These are phyloP conservation scores for Thalassia testudinum DNA, from an alignment of 116 monocot genomes.

Conservation along the genomic window DNA sequence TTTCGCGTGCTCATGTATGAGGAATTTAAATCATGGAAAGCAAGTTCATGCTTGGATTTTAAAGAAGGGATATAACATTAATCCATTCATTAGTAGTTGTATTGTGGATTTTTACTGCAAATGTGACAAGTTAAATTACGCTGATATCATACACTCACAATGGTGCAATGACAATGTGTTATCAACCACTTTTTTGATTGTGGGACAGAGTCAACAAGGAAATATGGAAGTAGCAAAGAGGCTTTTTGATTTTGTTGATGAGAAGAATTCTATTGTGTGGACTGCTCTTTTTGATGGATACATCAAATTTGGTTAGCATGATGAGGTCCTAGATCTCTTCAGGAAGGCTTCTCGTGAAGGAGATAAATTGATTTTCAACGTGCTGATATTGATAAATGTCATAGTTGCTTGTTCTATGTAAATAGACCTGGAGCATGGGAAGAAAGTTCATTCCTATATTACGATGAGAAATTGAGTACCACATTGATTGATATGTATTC, in stretches of 20 bases:
- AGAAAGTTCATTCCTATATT: conserved; percentile 10
- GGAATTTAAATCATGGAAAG: conserved; percentile 14
- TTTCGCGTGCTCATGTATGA: conserved; percentile 11
- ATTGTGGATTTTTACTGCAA: conserved; percentile 15
- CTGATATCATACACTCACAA: background rate
- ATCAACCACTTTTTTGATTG: conserved; percentile 12
- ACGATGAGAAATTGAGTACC: conserved; percentile 5
- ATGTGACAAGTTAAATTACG: conserved; percentile 9
- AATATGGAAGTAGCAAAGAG: conserved; percentile 11
- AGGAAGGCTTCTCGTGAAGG: background rate
- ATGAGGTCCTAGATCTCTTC: conserved; percentile 6
- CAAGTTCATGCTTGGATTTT: conserved; percentile 14
- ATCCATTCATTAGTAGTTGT: conserved; percentile 10
- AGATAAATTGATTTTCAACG: conserved; percentile 3
- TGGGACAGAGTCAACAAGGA: conserved; percentile 2
- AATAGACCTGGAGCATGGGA: conserved; percentile 9
- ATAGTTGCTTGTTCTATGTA: conserved; percentile 9
- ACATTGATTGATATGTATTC: conserved; percentile 18
- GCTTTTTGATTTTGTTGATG: conserved; percentile 13
- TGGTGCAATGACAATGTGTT: conserved; percentile 7
- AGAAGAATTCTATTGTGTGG: conserved; percentile 13
- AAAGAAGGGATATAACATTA: conserved; percentile 6
- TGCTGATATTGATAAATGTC: conserved; percentile 5
- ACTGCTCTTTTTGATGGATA: conserved; percentile 15
- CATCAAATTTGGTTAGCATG: background rate